Evolutionary conservation across 495 filamentous ascomycete species (phyloP).

Genomic region (Penicillium steckii): DNA sequence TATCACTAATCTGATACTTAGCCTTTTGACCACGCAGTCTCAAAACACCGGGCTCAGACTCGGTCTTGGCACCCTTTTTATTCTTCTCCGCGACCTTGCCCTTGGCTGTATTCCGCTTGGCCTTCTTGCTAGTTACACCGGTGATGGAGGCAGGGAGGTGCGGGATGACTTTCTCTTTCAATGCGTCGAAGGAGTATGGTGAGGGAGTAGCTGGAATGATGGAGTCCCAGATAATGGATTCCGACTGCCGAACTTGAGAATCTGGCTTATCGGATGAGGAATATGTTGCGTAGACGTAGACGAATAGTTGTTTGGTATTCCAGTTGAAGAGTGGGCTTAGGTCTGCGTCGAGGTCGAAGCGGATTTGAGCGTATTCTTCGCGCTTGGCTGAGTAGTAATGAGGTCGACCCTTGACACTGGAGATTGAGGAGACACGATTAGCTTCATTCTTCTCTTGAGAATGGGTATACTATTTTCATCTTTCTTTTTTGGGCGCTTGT

Average conservation of each 20-base stretch:
- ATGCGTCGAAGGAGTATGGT: slow-evolving; percentile 47
- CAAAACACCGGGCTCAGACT: slow-evolving; percentile 56
- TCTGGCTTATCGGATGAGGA: slow-evolving; percentile 48
- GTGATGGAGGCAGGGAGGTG: slow-evolving; percentile 13
- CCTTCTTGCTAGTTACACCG: slow-evolving; percentile 9
- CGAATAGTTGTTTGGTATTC: slow-evolving; percentile 99
- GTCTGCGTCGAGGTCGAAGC: slow-evolving; percentile 88
- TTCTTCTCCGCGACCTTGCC: slow-evolving; percentile 15
- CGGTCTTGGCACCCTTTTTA: slow-evolving; percentile 23
- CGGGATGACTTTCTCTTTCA: slow-evolving; percentile 26
- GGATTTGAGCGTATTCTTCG: slow-evolving; percentile 92
- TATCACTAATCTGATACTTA: slow-evolving; percentile 94
- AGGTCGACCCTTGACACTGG: slow-evolving; percentile 79
- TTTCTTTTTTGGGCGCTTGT: background rate
- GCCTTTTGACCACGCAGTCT: slow-evolving; percentile 74
- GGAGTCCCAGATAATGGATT: slow-evolving; percentile 91
- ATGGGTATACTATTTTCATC: background rate
- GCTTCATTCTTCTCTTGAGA: background rate
- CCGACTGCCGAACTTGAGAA: slow-evolving; percentile 42
- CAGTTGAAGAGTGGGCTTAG: slow-evolving; percentile 92
- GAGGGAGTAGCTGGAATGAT: slow-evolving; percentile 77
- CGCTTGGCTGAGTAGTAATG: slow-evolving; percentile 91
- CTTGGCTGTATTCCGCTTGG: slow-evolving; percentile 15
- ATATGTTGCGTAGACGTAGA: slow-evolving; percentile 89
- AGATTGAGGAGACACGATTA: background rate